Conservation (phyloP, 345 rosid genomes). For the Firmiana major region DNA sequence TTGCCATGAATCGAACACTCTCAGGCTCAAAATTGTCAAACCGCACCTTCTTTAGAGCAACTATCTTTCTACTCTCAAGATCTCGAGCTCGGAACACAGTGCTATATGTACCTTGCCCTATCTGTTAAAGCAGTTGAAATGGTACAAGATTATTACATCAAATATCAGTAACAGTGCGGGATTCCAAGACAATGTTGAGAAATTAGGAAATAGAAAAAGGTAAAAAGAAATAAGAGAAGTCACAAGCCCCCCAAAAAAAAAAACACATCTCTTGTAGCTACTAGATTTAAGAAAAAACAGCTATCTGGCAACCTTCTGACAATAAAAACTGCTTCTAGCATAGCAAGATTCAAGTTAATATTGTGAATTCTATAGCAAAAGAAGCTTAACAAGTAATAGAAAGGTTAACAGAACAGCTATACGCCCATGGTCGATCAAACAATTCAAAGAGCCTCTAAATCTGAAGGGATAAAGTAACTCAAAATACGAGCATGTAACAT, state of each 20-base stretch:
- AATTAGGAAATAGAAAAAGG: neutral
- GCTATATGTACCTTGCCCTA: constrained; percentile 98
- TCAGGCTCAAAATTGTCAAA: constrained; percentile 97
- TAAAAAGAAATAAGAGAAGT: neutral
- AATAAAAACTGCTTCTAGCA: neutral
- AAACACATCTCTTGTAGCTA: neutral
- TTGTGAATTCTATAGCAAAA: neutral
- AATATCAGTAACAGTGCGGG: neutral
- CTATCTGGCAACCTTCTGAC: neutral
- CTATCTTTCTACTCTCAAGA: constrained; percentile 69
- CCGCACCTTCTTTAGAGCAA: constrained; percentile 93
- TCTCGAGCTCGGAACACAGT: constrained; percentile 91
- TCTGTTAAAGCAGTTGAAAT: constrained; percentile 40
- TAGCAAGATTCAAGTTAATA: too few relatives aligned
- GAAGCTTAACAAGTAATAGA: neutral
- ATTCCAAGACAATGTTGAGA: neutral
- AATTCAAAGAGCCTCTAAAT: neutral
- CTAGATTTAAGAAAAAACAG: neutral
- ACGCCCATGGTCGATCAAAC: neutral
- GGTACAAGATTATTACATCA: neutral
- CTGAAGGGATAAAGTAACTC: neutral
- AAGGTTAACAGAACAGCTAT: neutral
- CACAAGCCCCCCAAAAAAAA: neutral
- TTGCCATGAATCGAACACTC: constrained; percentile 97
- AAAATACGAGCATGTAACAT: neutral